These are phyloP conservation scores for Colletotrichum sp. DNA, from an alignment of 2,329 filamentous ascomycete genomes.

Conservation along the genomic window DNA sequence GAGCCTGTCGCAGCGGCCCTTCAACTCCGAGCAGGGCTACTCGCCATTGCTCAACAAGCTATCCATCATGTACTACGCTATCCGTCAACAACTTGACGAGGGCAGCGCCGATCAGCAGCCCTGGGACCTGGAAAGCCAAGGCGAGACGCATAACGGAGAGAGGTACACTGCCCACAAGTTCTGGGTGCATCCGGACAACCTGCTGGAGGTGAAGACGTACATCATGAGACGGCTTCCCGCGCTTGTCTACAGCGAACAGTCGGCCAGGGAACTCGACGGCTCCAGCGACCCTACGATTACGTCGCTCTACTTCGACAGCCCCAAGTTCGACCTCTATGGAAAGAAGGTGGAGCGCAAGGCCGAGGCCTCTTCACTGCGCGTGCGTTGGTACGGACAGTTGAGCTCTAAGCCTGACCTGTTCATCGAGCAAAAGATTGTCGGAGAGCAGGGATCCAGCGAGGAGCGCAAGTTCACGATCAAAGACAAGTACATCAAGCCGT, in stretches of 20 bases:
- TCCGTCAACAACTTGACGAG: constrained; percentile 81
- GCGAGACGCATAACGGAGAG: constrained; percentile 68
- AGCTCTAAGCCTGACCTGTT: constrained; percentile 78
- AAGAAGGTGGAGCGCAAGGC: constrained; percentile 80
- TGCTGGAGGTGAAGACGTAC: constrained; percentile 95
- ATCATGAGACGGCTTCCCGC: constrained; percentile 90
- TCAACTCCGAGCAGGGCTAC: constrained; percentile 92
- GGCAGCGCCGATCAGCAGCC: constrained; percentile 40
- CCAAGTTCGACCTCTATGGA: constrained; percentile 83
- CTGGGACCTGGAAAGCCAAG: constrained; percentile 54
- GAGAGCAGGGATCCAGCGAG: constrained; percentile 76
- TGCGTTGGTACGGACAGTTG: constrained; percentile 92
- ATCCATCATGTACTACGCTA: constrained; percentile 94
- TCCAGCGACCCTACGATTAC: constrained; percentile 89
- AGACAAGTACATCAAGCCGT: constrained; percentile 89
- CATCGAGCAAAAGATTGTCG: constrained; percentile 88
- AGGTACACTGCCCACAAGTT: constrained; percentile 89
- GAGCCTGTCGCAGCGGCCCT: constrained; percentile 83
- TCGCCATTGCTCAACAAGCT: constrained; percentile 88
- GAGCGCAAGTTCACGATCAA: constrained; percentile 87
- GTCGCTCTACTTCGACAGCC: constrained; percentile 94
- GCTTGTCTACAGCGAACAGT: constrained; percentile 89
- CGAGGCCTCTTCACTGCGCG: constrained; percentile 80
- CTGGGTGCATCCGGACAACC: constrained; percentile 95
- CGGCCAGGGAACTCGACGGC: constrained; percentile 81